Percentiles rank a stretch among this genome's conserved stretches.
phyloP scores from a whole-genome alignment of 805 yeast genomes.

The Yarrowia sp. region DNA sequence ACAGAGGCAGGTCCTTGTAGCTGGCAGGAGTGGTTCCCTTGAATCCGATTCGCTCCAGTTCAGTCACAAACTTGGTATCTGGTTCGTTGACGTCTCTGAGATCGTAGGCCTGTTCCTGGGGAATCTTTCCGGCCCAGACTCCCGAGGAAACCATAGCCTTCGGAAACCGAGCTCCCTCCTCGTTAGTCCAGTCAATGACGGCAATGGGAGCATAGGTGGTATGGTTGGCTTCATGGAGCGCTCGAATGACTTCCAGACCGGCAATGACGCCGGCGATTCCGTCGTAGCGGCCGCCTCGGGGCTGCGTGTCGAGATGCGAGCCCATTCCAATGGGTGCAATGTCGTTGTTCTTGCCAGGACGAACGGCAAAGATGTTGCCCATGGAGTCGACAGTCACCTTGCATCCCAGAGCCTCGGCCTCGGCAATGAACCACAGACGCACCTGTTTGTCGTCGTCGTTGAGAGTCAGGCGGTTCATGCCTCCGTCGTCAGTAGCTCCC shows the following conservation, averaged over 20 bases:
- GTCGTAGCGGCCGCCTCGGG: conserved; percentile 79
- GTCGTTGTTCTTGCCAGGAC: conserved; percentile 60
- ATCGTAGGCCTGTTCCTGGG: conserved; percentile 58
- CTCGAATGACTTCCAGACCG: conserved; percentile 70
- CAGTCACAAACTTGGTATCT: conserved; percentile 59
- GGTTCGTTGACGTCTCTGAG: conserved; percentile 62
- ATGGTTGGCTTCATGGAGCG: conserved; percentile 64
- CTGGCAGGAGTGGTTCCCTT: conserved; percentile 60
- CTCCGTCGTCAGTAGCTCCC: conserved; percentile 74
- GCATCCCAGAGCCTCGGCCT: conserved; percentile 63
- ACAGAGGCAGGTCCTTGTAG: conserved; percentile 60
- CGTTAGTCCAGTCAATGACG: conserved; percentile 74
- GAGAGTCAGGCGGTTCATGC: conserved; percentile 70
- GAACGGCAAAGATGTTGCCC: conserved; percentile 73
- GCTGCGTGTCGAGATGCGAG: conserved; percentile 78
- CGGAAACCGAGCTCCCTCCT: conserved; percentile 83
- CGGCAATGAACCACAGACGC: conserved; percentile 68
- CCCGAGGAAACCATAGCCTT: conserved; percentile 69
- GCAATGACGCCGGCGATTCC: conserved; percentile 73
- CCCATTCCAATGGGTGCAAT: conserved; percentile 70
- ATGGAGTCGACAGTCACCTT: conserved; percentile 64
- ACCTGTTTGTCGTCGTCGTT: conserved; percentile 67
- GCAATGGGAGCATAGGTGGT: conserved; percentile 72
- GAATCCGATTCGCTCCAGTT: conserved; percentile 67
- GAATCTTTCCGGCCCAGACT: conserved; percentile 66